A percentile compares a stretch with the other conserved stretches of the same genome.
phyloP scores from a whole-genome alignment of 805 yeast species.

The Saturnispora mendoncae region DNA sequence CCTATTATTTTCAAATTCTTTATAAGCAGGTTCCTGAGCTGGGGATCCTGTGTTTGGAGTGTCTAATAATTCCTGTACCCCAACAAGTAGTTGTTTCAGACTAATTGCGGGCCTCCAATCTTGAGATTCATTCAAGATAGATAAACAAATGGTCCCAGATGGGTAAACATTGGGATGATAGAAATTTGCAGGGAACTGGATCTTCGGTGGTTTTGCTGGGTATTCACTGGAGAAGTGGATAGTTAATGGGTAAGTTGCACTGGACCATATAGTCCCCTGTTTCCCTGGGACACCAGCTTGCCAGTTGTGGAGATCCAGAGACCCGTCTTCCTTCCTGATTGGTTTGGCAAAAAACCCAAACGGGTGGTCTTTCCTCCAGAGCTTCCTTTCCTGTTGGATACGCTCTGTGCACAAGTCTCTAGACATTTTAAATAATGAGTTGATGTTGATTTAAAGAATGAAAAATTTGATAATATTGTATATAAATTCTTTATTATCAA shows the following conservation, averaged over 20 bases:
- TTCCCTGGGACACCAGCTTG: slow-evolving; percentile 95
- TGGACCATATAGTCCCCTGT: slow-evolving; percentile 76
- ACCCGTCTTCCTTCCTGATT: slow-evolving; percentile 65
- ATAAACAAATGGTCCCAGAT: slow-evolving; percentile 90
- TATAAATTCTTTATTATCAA: neutral
- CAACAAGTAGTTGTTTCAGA: slow-evolving; percentile 78
- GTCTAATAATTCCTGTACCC: slow-evolving; percentile 84
- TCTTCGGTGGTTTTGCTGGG: slow-evolving; percentile 95
- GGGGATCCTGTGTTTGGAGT: slow-evolving; percentile 93
- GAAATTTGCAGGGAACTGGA: slow-evolving; percentile 79
- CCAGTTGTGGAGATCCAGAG: slow-evolving; percentile 81
- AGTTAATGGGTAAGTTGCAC: slow-evolving; percentile 80
- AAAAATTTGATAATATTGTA: neutral
- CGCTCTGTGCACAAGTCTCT: slow-evolving; percentile 59
- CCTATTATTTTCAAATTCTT: slow-evolving; percentile 65
- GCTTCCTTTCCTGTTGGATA: slow-evolving; percentile 89
- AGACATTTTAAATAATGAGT: neutral
- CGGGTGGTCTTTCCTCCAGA: slow-evolving; percentile 98
- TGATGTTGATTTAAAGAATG: neutral
- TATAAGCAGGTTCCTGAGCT: slow-evolving; percentile 96
- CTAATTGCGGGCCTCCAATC: slow-evolving; percentile 98
- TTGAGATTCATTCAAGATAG: slow-evolving; percentile 87
- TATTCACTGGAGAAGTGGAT: slow-evolving; percentile 82
- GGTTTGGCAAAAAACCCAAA: slow-evolving; percentile 97
- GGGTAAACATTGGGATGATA: slow-evolving; percentile 98